Base-by-base conservation (phyloP, 176 grass and related monocot species). In the Ananas comosus region DNA sequence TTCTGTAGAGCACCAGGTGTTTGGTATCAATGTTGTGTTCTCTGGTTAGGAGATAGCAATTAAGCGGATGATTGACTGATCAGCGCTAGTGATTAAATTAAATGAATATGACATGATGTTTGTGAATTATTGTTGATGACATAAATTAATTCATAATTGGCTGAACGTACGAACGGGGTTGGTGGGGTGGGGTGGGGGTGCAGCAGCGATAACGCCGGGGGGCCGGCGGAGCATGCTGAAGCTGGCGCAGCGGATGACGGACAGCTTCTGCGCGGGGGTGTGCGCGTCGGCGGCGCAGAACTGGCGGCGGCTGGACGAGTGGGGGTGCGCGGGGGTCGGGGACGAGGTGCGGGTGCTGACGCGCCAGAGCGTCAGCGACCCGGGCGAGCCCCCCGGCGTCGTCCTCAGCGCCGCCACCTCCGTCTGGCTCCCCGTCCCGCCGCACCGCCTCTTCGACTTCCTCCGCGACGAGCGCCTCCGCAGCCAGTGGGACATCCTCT, bases 401-500 rank as follows among this genome's bases (percentile, higher is more conserved):
- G 88, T 91, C 12, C 25, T 89, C 25, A 82, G 69, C n/a, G 75
- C 48, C 56, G 23, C 69, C 9, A 48, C 76, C 0, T 76, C 76
- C 19, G 82, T 89, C 16, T 58, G 68, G 76, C 54, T 89, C 49
- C 79, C 79, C 12, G 22, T 56, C 64, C 64, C 13, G 21, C 64
- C 76, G 1, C 48, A 17, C 12, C 57, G 6, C 0, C 76, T 89
- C 47, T 79, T 80, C 23, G 49, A 80, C 64, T 89, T 85, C 72
- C 79, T 89, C 25, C 54, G 79, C 50, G 88, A 91, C 69, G 82
- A 84, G 69, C 75, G 74, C 58, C 82, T 68, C 48, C 81, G 88
- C 18, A 79, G 57, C 8, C 80, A 85, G 25, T 89, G 87, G 82
- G 76, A 85, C 51, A 13, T 28, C 47, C 27, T 66, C n/a, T 82